phyloP scores from a whole-genome alignment of 805 yeast genomes.

The Candida pseudofarinosa region DNA sequence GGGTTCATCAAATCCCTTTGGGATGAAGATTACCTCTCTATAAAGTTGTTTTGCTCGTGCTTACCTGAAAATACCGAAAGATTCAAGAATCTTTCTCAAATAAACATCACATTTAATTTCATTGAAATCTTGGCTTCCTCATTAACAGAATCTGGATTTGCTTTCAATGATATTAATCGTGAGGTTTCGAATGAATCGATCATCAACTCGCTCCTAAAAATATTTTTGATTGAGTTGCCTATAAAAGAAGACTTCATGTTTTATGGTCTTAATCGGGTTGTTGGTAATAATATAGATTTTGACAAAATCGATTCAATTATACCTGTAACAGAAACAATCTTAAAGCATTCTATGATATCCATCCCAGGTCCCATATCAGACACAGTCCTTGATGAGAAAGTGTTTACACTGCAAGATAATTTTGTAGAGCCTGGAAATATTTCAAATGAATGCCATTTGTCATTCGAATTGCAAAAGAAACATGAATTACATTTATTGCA shows the following conservation, averaged over 20 bases:
- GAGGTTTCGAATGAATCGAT: slow-evolving; percentile 12
- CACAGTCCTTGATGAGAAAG: slow-evolving; percentile 8
- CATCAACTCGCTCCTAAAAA: slow-evolving; percentile 29
- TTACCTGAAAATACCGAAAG: slow-evolving; percentile 49
- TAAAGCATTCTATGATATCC: slow-evolving; percentile 18
- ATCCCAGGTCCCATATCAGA: slow-evolving; percentile 28
- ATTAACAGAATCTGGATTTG: slow-evolving; percentile 28
- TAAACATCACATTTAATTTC: slow-evolving; percentile 47
- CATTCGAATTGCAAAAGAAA: slow-evolving; percentile 17
- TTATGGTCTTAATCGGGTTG: slow-evolving; percentile 49
- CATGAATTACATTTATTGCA: slow-evolving; percentile 44
- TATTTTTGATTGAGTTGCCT: slow-evolving; percentile 40
- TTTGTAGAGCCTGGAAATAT: background rate
- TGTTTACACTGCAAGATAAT: slow-evolving; percentile 3
- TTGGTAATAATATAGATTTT: slow-evolving; percentile 50
- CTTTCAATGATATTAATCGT: slow-evolving; percentile 10
- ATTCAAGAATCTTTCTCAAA: slow-evolving; percentile 33
- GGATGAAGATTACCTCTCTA: slow-evolving; percentile 25
- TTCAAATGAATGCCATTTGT: slow-evolving; percentile 1
- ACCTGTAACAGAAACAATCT: slow-evolving; percentile 24
- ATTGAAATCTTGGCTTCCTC: slow-evolving; percentile 52
- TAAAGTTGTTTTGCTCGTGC: slow-evolving; percentile 32
- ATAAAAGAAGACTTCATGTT: slow-evolving; percentile 39
- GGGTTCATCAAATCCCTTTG: slow-evolving; percentile 16
- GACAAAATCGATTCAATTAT: slow-evolving; percentile 39